Percentiles rank a stretch among this genome's conserved stretches.
These are phyloP conservation scores for Verticillium isaacii DNA, from an alignment of 2,329 filamentous ascomycete species.

Conservation along the genomic window DNA sequence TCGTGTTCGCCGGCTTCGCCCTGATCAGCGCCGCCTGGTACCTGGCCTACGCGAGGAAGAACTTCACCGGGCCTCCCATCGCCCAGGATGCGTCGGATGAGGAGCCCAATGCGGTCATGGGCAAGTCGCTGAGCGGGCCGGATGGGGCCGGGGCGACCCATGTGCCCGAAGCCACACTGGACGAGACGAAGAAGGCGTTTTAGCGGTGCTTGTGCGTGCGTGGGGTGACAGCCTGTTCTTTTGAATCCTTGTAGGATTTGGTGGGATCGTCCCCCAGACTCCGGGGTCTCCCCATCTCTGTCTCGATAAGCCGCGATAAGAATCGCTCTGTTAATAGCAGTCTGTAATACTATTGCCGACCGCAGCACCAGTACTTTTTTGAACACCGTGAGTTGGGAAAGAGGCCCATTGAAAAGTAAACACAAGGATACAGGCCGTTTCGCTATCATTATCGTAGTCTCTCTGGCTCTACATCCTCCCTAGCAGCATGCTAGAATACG, in stretches of 20 bases:
- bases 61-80: constrained; percentile 55
- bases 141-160: neutral
- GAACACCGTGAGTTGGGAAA: neutral
- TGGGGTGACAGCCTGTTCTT: neutral
- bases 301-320: neutral
- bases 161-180: neutral
- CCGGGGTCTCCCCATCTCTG: neutral
- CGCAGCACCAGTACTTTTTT: neutral
- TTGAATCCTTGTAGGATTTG: neutral
- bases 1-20: constrained; percentile 61
- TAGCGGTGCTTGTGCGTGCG: neutral
- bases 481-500: neutral
- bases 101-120: constrained; percentile 9
- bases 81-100: constrained; percentile 18
- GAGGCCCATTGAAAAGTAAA: neutral
- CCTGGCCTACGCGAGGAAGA: constrained; percentile 55
- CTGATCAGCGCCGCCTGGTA: constrained; percentile 59
- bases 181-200: neutral
- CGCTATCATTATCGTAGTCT: neutral
- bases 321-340: neutral
- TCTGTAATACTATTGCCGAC: neutral
- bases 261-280: neutral
- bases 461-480: neutral
- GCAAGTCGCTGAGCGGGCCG: neutral
- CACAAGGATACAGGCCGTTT: neutral